Evolutionary conservation across 805 yeast species (phyloP).

Genomic region (Pichia deserticola): DNA sequence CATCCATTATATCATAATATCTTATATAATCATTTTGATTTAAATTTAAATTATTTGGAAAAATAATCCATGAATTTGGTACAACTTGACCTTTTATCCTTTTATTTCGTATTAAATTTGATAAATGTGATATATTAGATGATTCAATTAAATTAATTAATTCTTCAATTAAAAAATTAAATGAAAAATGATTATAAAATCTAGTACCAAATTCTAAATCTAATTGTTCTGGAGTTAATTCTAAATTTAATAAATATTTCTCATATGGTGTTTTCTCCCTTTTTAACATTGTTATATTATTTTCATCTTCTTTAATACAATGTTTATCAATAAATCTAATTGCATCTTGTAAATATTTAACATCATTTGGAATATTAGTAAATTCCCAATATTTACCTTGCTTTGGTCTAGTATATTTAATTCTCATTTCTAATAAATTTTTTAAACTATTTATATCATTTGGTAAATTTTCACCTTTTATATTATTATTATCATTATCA

Average conservation of each 20-base stretch:
- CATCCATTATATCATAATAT: conserved; percentile 9
- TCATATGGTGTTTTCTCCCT: neutral
- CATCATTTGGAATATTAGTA: conserved; percentile 3
- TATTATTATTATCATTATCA: neutral
- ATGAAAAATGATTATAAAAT: conserved; percentile 7
- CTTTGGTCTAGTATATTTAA: conserved; percentile 9
- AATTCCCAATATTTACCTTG: conserved; percentile 11
- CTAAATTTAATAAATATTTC: conserved; percentile 3
- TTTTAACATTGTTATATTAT: neutral
- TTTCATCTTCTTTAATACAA: neutral
- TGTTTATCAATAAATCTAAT: conserved; percentile 8
- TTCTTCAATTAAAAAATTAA: conserved; percentile 1
- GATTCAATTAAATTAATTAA: neutral
- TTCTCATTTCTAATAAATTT: conserved; percentile 3
- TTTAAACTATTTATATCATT: conserved; percentile 2
- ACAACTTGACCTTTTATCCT: neutral
- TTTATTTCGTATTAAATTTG: neutral
- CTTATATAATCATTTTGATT: conserved; percentile 1
- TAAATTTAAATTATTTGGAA: neutral
- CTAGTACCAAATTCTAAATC: conserved; percentile 4
- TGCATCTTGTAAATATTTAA: neutral
- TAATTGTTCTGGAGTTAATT: neutral
- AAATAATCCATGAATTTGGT: conserved; percentile 1
- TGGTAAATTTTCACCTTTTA: neutral
- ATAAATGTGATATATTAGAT: conserved; percentile 1